Evolutionary conservation across 1,284 basidiomycete species (phyloP), one percentile per base, ranked within the genome.

Genomic region (Rhodotorula sp.): DNA sequence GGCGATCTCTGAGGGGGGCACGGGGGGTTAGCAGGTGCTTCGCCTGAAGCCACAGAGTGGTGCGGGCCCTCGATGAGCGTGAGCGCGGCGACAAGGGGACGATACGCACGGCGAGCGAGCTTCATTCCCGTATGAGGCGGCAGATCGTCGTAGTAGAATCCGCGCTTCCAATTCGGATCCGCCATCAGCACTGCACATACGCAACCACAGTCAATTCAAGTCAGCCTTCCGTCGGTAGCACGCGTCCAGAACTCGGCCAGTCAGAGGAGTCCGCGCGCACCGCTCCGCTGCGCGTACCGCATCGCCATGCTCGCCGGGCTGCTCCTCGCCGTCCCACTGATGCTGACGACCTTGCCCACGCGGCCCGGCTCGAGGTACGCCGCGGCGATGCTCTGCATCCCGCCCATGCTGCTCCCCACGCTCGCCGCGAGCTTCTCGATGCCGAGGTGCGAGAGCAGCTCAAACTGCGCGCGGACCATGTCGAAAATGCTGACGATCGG

Each of bases 61-160:
- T n/a, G n/a, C n/a, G n/a, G n/a, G n/a, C n/a, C n/a, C n/a, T n/a
- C n/a, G 19, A 5, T 13, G 48, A 13, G n/a, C 12, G 50, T 3
- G 32, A 21, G 2, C 53, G 48, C 10, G 12, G 36, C 25, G 1
- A 17, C 10, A 0, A 51, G n/a, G 15, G 3, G 48, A 56, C 15
- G 41, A 19, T 34, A 86, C 91, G 79, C 81, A 94, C 92, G 96
- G 73, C 96, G 87, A 27, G 96, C 97, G 46, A 99, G 87, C 83
- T 99, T 99, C 94, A 99, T 98, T 36, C 96, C 96, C 4, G 90
- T 92, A 81, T 99, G 97, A 5, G 96, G 96, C 2, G 96, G 97
- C 22, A 95, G 81, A n/a, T 87, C 86, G 65, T 93, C 91, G 80
- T 99, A 99, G 83, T 99, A 99, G 82, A 96, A 97, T 1, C 97